These are phyloP conservation scores for Erodium texanum DNA, from an alignment of 441 rosid genomes.

Conservation along the genomic window DNA sequence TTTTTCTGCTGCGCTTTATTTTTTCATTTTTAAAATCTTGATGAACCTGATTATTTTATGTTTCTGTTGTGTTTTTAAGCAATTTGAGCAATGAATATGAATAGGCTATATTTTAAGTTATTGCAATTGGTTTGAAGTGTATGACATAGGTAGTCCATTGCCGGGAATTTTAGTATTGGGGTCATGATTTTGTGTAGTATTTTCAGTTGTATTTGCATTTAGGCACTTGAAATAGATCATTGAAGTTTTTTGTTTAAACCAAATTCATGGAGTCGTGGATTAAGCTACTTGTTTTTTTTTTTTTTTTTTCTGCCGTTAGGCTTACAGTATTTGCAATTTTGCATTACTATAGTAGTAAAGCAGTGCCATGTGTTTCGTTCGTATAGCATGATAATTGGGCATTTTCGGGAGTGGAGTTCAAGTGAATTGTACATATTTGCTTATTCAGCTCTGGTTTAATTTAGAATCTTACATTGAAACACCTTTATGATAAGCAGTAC, in stretches of 20 bases:
- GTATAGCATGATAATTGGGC: not conserved
- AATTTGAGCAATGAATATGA: not conserved
- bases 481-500: not conserved
- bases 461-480: too few relatives aligned
- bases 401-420: not conserved
- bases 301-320: not conserved
- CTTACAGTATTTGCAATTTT: not conserved
- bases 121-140: not conserved
- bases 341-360: not conserved
- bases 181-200: not conserved
- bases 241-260: too few relatives aligned
- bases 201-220: too few relatives aligned
- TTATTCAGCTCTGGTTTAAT: not conserved
- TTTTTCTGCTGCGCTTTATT: not conserved
- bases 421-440: not conserved
- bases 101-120: too few relatives aligned
- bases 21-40: not conserved
- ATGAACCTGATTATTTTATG: too few relatives aligned
- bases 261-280: too few relatives aligned
- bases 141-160: not conserved
- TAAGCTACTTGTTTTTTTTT: too few relatives aligned
- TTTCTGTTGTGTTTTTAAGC: not conserved
- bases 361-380: not conserved
- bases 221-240: too few relatives aligned
- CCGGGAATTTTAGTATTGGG: not conserved